Percentiles rank a stretch among this genome's conserved stretches.
phyloP scores from a whole-genome alignment of 1,284 basidiomycete species.

The Boletus sp. region DNA sequence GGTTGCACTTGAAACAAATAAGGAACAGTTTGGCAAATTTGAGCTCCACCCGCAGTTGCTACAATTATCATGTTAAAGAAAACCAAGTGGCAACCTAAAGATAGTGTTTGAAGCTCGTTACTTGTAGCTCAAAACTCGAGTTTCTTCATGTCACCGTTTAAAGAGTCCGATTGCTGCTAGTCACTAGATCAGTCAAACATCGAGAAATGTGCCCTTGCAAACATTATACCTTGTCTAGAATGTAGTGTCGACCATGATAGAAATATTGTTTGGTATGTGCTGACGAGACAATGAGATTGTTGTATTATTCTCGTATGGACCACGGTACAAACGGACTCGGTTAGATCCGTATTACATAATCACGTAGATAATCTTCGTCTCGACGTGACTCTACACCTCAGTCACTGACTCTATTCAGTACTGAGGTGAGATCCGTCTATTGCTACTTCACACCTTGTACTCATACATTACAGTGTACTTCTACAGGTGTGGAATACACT shows the following conservation, averaged over 20 bases:
- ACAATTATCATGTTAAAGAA: too few relatives aligned
- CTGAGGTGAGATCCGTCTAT: too few relatives aligned
- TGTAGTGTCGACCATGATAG: conserved; percentile 29
- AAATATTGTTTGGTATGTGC: conserved; percentile 22
- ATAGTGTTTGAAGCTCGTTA: too few relatives aligned
- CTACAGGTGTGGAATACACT: too few relatives aligned
- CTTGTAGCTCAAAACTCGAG: background rate
- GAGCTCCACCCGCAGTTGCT: too few relatives aligned
- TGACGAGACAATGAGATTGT: conserved; percentile 8
- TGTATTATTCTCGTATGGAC: too few relatives aligned
- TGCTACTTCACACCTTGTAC: too few relatives aligned
- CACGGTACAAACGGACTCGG: background rate
- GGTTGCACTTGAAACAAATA: too few relatives aligned
- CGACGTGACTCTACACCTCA: background rate
- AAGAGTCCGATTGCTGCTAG: background rate
- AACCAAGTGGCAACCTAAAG: too few relatives aligned
- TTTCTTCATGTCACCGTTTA: background rate
- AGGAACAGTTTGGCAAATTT: too few relatives aligned
- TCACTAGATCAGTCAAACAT: background rate
- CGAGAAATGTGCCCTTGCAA: background rate
- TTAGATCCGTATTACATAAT: background rate
- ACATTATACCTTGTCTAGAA: conserved; percentile 18
- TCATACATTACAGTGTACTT: background rate
- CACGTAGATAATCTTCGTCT: background rate
- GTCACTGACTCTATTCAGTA: background rate